These are phyloP conservation scores for Solanum etuberosum DNA, from an alignment of 257 asterid genomes.

Conservation along the genomic window DNA sequence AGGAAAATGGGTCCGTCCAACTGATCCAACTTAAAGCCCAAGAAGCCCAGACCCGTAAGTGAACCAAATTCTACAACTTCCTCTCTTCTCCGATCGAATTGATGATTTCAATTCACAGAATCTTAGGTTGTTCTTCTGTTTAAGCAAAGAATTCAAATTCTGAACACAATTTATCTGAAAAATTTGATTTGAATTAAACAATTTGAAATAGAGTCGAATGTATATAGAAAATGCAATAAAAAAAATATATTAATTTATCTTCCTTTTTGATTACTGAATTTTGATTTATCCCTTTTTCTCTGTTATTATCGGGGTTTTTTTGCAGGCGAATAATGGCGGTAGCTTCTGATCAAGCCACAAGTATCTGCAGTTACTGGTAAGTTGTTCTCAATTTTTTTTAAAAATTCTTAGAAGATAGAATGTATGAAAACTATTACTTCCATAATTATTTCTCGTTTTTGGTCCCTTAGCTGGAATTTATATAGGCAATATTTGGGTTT, in stretches of 20 bases:
- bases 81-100: not conserved
- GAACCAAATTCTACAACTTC: not conserved
- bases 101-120: not conserved
- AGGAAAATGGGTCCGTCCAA: not conserved
- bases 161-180: not conserved
- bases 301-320: not conserved
- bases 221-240: not conserved
- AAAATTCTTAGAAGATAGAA: not conserved
- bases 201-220: not conserved
- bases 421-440: not conserved
- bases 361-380: conserved; percentile 77
- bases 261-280: not conserved
- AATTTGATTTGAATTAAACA: not conserved
- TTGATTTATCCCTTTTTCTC: not conserved
- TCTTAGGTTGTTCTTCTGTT: not conserved
- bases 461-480: not conserved
- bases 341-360: conserved; percentile 53
- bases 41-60: not conserved
- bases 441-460: not conserved
- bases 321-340: conserved; percentile 38
- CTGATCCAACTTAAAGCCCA: not conserved
- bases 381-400: not conserved
- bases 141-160: not conserved
- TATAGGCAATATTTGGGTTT: not conserved
- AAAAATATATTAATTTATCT: not conserved